Base-by-base conservation (phyloP, 2,329 filamentous ascomycete genomes). In the Trichoderma citrinoviride region DNA sequence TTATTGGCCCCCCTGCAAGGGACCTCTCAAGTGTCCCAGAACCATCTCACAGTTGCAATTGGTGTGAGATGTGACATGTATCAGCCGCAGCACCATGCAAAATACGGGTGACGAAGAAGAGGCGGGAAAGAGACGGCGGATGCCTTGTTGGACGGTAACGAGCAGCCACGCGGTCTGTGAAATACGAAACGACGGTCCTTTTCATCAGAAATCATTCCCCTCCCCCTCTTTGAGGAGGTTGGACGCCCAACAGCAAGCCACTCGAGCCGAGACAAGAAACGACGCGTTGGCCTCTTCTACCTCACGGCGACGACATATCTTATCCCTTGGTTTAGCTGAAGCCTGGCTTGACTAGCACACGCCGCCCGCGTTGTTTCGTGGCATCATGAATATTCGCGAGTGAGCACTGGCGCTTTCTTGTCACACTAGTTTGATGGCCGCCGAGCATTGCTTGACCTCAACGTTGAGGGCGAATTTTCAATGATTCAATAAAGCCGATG, bases 51-150 rank as follows among this genome's bases (percentile, higher is more conserved):
- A 52, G 49, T 23, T 29, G 33, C 33, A 53, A 12, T 44, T 61
- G 17, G 27, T 61, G 57, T 61, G 57, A 61, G 37, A 61, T 61
- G n/a, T 61, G 57, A 61, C 37, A 53, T 52, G 23, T 29, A 14
- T 61, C 37, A 29, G 23, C 47, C 47, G 47, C 57, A 41, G 57
- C n/a, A 33, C 12, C n/a, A 52, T 50, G 47, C 37, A 44, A 17
- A 52, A 50, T 25, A 17, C 46, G 29, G 46, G n/a, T 52, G 40
- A 15, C 37, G 23, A 44, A 29, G n/a, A 15, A 43, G 23, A 49
- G 56, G 41, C 17, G 6, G 29, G 19, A 2, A 10, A 25, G 12
- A 43, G 15, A 47, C 19, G 23, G 14, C 12, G 19, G n/a, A 1
- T 6, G 23, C 8, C 52, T 27, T 25, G 33, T 19, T 61, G n/a